Percentiles rank a stretch among this genome's conserved stretches.
phyloP scores from a whole-genome alignment of 768 basidiomycete genomes.

The Pleurotus djamor region DNA sequence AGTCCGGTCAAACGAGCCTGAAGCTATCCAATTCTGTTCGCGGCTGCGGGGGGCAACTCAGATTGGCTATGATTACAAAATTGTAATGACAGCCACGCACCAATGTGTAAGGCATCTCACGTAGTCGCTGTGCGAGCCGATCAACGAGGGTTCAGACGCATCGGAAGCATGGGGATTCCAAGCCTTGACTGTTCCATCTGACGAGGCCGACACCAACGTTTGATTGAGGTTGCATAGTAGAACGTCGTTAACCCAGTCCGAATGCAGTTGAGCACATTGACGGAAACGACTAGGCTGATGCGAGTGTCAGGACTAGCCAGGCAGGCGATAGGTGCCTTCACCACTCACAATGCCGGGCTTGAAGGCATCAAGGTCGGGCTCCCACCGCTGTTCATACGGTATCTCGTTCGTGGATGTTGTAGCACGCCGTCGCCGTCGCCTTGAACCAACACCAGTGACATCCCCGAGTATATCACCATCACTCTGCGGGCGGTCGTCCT shows the following conservation, averaged over 20 bases:
- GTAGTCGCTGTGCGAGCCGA: slow-evolving; percentile 84
- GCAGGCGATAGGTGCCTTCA: background rate
- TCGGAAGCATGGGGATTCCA: slow-evolving; percentile 82
- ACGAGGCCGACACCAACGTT: slow-evolving; percentile 92
- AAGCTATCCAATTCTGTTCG: slow-evolving; percentile 85
- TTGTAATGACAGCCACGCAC: slow-evolving; percentile 31
- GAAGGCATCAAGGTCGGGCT: slow-evolving; percentile 59
- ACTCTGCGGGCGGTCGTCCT: slow-evolving; percentile 50
- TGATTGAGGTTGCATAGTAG: slow-evolving; percentile 90
- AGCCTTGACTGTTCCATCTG: slow-evolving; percentile 91
- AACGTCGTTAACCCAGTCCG: slow-evolving; percentile 97
- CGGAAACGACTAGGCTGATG: slow-evolving; percentile 65
- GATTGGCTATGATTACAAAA: slow-evolving; percentile 10
- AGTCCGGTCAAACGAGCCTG: slow-evolving; percentile 91
- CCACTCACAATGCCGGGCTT: slow-evolving; percentile 46
- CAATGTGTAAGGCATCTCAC: slow-evolving; percentile 78
- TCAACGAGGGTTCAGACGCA: slow-evolving; percentile 56
- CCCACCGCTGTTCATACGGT: slow-evolving; percentile 78
- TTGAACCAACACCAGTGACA: slow-evolving; percentile 31
- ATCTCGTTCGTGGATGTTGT: slow-evolving; percentile 37
- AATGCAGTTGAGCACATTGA: slow-evolving; percentile 86
- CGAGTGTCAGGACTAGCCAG: slow-evolving; percentile 10
- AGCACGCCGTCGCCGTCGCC: slow-evolving; percentile 16
- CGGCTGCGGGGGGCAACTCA: slow-evolving; percentile 39
- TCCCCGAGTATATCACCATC: slow-evolving; percentile 82